phyloP scores from a whole-genome alignment of 2,329 filamentous ascomycete genomes.

The Xylaria sp. region DNA sequence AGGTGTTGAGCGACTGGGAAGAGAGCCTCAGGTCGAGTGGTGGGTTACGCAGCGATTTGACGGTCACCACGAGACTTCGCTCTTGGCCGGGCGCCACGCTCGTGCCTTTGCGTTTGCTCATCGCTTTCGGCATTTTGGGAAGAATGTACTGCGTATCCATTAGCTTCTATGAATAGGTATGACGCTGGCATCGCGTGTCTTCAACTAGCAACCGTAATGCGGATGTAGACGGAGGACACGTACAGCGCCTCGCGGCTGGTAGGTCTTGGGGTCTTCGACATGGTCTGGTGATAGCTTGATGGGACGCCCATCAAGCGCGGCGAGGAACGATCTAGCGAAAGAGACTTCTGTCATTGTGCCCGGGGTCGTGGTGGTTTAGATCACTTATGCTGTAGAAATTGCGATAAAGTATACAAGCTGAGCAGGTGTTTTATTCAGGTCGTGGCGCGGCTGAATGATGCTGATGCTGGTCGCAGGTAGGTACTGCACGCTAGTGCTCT shows the following conservation, averaged over 20 bases:
- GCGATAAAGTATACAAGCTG: background rate
- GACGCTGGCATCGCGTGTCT: background rate
- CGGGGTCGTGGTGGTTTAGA: background rate
- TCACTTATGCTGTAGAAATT: background rate
- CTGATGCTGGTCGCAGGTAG: background rate
- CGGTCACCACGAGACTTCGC: slow-evolving; percentile 61
- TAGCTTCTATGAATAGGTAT: background rate
- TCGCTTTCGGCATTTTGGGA: slow-evolving; percentile 66
- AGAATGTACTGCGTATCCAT: slow-evolving; percentile 66
- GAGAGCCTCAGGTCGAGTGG: slow-evolving; percentile 70
- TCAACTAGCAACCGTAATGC: background rate
- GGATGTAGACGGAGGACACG: slow-evolving; percentile 39
- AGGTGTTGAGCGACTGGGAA: slow-evolving; percentile 69
- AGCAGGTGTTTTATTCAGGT: slow-evolving; percentile 1
- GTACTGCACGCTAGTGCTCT: background rate
- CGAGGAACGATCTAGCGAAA: slow-evolving; percentile 85
- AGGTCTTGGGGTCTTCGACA: slow-evolving; percentile 82
- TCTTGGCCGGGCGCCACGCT: slow-evolving; percentile 57
- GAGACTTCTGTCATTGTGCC: slow-evolving; percentile 76
- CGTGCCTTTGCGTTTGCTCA: slow-evolving; percentile 51
- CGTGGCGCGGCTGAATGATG: slow-evolving; percentile 6
- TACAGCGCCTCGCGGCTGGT: slow-evolving; percentile 79
- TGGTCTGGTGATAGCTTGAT: slow-evolving; percentile 86
- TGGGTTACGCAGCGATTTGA: slow-evolving; percentile 81
- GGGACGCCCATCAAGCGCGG: slow-evolving; percentile 77